Evolutionary conservation across 2,329 filamentous ascomycete genomes (phyloP).

Genomic region (Diaporthe nobilis): DNA sequence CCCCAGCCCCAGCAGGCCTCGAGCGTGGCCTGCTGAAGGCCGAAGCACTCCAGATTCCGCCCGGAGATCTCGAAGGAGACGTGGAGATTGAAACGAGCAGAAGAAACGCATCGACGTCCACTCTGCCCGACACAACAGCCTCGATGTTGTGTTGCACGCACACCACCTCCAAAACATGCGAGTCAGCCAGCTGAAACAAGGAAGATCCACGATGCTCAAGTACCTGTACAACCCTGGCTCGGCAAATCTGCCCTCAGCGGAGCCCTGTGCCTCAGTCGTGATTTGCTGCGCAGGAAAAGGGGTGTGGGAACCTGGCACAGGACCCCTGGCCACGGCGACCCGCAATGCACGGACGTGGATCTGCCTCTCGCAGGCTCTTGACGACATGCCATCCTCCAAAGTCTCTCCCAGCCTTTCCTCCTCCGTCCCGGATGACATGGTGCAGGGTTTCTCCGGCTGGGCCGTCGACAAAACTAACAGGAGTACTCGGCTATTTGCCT

Average conservation of each 20-base stretch:
- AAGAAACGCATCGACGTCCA: slow-evolving; percentile 24
- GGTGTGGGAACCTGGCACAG: slow-evolving; percentile 30
- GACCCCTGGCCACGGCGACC: slow-evolving; percentile 38
- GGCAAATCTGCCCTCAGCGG: slow-evolving; percentile 35
- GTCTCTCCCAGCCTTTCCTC: slow-evolving; percentile 43
- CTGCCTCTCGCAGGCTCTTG: slow-evolving; percentile 45
- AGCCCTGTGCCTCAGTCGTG: slow-evolving; percentile 25
- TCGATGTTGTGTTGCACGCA: slow-evolving; percentile 33
- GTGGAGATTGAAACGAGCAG: slow-evolving; percentile 24
- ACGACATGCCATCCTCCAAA: slow-evolving; percentile 52
- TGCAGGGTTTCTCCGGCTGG: slow-evolving; percentile 54
- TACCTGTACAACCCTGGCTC: slow-evolving; percentile 39
- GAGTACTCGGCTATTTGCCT: slow-evolving; percentile 41
- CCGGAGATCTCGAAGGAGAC: slow-evolving; percentile 15
- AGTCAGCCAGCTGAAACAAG: slow-evolving; percentile 43
- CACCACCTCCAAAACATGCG: slow-evolving; percentile 41
- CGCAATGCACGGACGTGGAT: slow-evolving; percentile 40
- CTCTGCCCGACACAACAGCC: slow-evolving; percentile 27
- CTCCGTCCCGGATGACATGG: slow-evolving; percentile 53
- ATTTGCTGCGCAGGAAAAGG: slow-evolving; percentile 36
- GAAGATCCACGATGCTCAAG: slow-evolving; percentile 40
- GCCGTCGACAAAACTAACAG: slow-evolving; percentile 46
- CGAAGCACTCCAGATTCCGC: slow-evolving; percentile 14
- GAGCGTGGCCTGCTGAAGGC: slow-evolving; percentile 4
- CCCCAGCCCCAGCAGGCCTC: slow-evolving; percentile 26